Conservation (phyloP, 352 stramenopile genomes). For the Globisporangium sylvaticum region DNA sequence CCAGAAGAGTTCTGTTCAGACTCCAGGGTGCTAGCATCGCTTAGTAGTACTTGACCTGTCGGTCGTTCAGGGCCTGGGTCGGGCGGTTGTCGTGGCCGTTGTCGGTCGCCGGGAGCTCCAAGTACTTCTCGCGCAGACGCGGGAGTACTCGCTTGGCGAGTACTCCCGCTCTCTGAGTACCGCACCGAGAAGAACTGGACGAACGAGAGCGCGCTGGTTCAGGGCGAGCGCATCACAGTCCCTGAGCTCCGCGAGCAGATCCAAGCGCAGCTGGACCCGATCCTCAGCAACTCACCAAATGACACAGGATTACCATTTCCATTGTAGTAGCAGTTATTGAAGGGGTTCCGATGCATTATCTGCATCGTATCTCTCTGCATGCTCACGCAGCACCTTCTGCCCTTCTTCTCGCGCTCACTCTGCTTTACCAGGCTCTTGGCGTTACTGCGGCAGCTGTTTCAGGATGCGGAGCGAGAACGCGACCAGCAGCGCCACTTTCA, state of each 20-base stretch:
- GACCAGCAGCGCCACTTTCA: slow-evolving; percentile 47
- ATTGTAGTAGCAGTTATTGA: no score
- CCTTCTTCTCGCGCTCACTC: neutral
- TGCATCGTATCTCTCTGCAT: no score
- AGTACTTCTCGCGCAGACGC: slow-evolving; percentile 29
- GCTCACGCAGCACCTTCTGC: neutral
- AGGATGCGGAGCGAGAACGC: slow-evolving; percentile 51
- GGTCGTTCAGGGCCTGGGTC: slow-evolving; percentile 35
- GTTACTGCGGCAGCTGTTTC: slow-evolving; percentile 26
- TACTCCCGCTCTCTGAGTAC: no score
- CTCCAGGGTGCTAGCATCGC: no score
- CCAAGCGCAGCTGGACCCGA: neutral
- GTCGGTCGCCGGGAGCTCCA: slow-evolving; percentile 32
- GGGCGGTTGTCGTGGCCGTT: slow-evolving; percentile 43
- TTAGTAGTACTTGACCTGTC: slow-evolving; percentile 18
- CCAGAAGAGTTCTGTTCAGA: no score
- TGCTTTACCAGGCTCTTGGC: neutral
- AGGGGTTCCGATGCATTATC: no score
- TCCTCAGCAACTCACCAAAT: no score
- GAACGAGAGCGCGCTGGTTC: slow-evolving; percentile 10
- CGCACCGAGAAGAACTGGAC: slow-evolving; percentile 13
- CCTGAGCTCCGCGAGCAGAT: slow-evolving; percentile 6
- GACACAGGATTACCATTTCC: no score
- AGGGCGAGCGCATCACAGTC: slow-evolving; percentile 7
- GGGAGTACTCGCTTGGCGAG: no score